Conservation (phyloP, 192 early-diverging fungal genomes). For the Backusella australiensis region DNA sequence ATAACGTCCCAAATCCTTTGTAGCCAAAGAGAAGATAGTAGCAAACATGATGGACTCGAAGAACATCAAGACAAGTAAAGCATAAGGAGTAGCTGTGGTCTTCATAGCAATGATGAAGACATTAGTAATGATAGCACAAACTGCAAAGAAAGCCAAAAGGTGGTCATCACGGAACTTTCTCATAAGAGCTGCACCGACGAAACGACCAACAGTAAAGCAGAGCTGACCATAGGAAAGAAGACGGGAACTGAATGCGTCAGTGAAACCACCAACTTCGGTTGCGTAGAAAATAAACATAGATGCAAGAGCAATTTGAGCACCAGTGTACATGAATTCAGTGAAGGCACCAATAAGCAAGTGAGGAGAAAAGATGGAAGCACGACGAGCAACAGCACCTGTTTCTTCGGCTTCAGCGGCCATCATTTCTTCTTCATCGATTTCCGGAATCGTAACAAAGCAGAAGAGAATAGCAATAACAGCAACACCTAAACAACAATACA, state of each 20-base stretch:
- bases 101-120: slow-evolving; percentile 24
- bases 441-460: slow-evolving; percentile 30
- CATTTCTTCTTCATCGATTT: slow-evolving; percentile 42
- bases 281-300: slow-evolving; percentile 34
- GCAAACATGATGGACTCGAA: slow-evolving; percentile 37
- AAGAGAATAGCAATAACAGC: slow-evolving; percentile 28
- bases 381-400: slow-evolving; percentile 10
- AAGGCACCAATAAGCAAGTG: slow-evolving; percentile 27
- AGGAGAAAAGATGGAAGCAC: slow-evolving; percentile 28
- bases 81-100: slow-evolving; percentile 16
- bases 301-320: slow-evolving; percentile 34
- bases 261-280: slow-evolving; percentile 19
- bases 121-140: slow-evolving; percentile 12
- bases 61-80: slow-evolving; percentile 30
- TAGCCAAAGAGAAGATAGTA: slow-evolving; percentile 32
- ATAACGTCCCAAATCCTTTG: slow-evolving; percentile 28
- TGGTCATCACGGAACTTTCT: slow-evolving; percentile 15
- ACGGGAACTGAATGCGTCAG: slow-evolving; percentile 5
- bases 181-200: slow-evolving; percentile 24
- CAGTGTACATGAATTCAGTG: slow-evolving; percentile 34
- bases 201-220: slow-evolving; percentile 35
- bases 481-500: slow-evolving; percentile 9
- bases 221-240: slow-evolving; percentile 25
- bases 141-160: slow-evolving; percentile 21
- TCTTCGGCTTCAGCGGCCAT: slow-evolving; percentile 32